Conservation (phyloP, 495 filamentous ascomycete species). For the Letharia lupina region DNA sequence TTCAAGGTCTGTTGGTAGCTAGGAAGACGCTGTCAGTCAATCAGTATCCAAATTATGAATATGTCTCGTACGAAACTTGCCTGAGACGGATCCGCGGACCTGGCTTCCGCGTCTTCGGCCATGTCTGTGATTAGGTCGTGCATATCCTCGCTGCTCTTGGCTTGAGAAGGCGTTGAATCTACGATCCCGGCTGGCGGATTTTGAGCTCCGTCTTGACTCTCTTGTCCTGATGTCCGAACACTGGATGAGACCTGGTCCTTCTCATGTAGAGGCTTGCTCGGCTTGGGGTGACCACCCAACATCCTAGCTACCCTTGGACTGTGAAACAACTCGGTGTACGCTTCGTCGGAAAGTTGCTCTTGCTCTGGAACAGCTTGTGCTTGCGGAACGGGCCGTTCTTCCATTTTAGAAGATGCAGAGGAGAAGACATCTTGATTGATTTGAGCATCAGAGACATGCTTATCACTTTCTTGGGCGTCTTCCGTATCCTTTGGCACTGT, state of each 20-base stretch:
- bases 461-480: conserved; percentile 35
- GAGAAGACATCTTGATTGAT: conserved; percentile 54
- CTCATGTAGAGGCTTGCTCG: conserved; percentile 19
- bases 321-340: conserved; percentile 54
- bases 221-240: conserved; percentile 22
- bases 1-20: conserved; percentile 28
- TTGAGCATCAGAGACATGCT: conserved; percentile 30
- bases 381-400: conserved; percentile 21
- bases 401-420: conserved; percentile 28
- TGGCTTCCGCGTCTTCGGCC: conserved; percentile 26
- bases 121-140: conserved; percentile 31
- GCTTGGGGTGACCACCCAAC: conserved; percentile 27
- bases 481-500: conserved; percentile 51
- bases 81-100: conserved; percentile 13
- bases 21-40: conserved; percentile 33
- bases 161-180: neutral
- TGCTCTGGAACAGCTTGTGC: conserved; percentile 29
- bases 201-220: neutral
- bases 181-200: neutral
- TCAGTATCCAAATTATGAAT: conserved; percentile 28
- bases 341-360: conserved; percentile 45
- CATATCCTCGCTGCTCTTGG: conserved; percentile 25
- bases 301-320: conserved; percentile 51
- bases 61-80: conserved; percentile 16
- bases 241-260: conserved; percentile 39